Evolutionary conservation across 768 basidiomycete species (phyloP), one percentile per base, ranked within the genome.

Genomic region (Trichaptum fuscoviolaceum): DNA sequence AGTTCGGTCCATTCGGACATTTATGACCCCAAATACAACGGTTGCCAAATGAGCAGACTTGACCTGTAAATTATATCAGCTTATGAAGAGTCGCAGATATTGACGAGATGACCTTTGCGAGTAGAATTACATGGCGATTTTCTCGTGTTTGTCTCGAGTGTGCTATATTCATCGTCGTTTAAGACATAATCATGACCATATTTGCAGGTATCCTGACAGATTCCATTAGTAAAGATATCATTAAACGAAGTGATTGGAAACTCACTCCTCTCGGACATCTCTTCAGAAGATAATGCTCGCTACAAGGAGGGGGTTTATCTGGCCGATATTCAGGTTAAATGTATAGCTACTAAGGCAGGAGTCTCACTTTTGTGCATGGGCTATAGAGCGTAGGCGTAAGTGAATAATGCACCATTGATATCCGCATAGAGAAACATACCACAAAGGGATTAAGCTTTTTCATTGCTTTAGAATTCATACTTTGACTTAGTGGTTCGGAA

Each of bases 221-320:
- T 30, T 3, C n/a, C 17, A 58, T 64, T 2, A 20, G 10, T 17
- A 65, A 60, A 5, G 20, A 2, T 4, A 9, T 58, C n/a, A 58
- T 4, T 57, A 81, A 75, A 86, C 88, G 73, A 64, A 63, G 12
- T 24, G 23, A 66, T 27, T 10, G 12, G 0, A 35, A 1, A 66
- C 77, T 71, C 52, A 78, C 78, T 30, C 89, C 90, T 81, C 92
- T 92, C 65, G 89, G 89, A 78, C 92, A 93, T 57, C 82, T 82
- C 88, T 92, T 91, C 71, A 93, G 77, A 12, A 52, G 42, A 75
- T 93, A 93, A 73, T 87, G 84, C 76, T 93, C 91, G 71, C 93
- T 93, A 80, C 92, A 93, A 12, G 92, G 92, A 17, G 92, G 91
- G 35, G 92, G 92, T 67, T 83, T 85, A 77, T 93, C 92, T 93